Base-by-base conservation (phyloP, 2,329 filamentous ascomycete species). In the Atkinsonella hypoxylon region DNA sequence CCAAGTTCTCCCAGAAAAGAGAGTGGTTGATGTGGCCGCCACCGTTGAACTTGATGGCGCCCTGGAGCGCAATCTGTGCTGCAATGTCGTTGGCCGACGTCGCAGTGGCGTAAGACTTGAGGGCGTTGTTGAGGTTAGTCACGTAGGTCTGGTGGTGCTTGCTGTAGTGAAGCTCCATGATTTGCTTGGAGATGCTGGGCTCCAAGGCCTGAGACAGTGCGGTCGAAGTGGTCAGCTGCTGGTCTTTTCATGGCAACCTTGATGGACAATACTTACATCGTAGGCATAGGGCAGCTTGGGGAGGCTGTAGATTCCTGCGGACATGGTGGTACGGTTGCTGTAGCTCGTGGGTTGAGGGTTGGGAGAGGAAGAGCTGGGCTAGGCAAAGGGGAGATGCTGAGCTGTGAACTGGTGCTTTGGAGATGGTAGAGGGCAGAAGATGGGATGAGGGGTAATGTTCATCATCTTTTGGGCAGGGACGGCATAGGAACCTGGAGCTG, bases 11-110 rank as follows among this genome's bases (percentile, higher is more conserved):
- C 89, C 89, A 96, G 76, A 95, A 95, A 36, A 95, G 80, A 0
- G 81, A 83, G 74, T 95, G 90, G 73, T 96, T 96, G 70, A 94
- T 84, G 73, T 95, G 89, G 7, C 90, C 90, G 42, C 90, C 90
- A 46, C 85, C 89, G 66, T 95, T 88, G 77, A 95, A 95, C 61
- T 85, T 86, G 71, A 95, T 82, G 54, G 78, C 78, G 17, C 76
- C 71, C 59, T 85, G 82, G n/a, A 88, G 75, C 17, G 77, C 70
- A 51, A 89, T 78, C 58, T 88, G 82, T 4, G 74, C 69, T 4
- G 78, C 70, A 49, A 87, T 75, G 57, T 88, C 79, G 56, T 74
- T 72, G 40, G 74, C 68, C 22, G 72, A 64, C 2, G 77, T 69
- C 15, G 83, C 81, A 4, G 73, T 67, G 48, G 74, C 69, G 55